These are phyloP conservation scores for Apiospora arundinis DNA, from an alignment of 2,329 filamentous ascomycete species.

Conservation along the genomic window DNA sequence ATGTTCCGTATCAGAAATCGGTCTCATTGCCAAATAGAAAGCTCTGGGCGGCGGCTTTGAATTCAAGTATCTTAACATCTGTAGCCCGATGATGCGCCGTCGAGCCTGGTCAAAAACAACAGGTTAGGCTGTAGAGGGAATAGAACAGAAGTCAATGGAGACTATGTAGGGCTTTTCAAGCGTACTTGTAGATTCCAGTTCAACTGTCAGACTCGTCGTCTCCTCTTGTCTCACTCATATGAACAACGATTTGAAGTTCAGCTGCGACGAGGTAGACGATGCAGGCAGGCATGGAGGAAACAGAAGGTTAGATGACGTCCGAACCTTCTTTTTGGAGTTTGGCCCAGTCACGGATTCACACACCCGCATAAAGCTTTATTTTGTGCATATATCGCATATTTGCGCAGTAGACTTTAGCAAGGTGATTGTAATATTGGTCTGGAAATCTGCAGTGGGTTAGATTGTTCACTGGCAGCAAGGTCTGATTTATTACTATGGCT, in stretches of 20 bases:
- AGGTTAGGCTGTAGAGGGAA: neutral
- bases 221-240: neutral
- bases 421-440: too few relatives aligned
- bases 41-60: neutral
- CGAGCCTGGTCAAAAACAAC: neutral
- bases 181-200: neutral
- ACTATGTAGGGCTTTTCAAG: neutral
- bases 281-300: neutral
- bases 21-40: neutral
- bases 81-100: neutral
- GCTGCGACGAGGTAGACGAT: neutral
- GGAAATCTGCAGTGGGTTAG: neutral
- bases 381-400: neutral
- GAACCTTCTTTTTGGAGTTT: neutral
- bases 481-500: neutral
- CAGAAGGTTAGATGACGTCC: neutral
- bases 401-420: neutral
- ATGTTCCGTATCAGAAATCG: neutral
- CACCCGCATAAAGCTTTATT: neutral
- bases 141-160: neutral
- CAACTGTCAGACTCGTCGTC: neutral
- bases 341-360: neutral
- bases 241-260: neutral
- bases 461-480: neutral
- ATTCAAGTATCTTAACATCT: neutral